Evolutionary conservation across 768 basidiomycete species (phyloP), one percentile per base, ranked within the genome.

Genomic region (Tricholoma bakamatsutake): DNA sequence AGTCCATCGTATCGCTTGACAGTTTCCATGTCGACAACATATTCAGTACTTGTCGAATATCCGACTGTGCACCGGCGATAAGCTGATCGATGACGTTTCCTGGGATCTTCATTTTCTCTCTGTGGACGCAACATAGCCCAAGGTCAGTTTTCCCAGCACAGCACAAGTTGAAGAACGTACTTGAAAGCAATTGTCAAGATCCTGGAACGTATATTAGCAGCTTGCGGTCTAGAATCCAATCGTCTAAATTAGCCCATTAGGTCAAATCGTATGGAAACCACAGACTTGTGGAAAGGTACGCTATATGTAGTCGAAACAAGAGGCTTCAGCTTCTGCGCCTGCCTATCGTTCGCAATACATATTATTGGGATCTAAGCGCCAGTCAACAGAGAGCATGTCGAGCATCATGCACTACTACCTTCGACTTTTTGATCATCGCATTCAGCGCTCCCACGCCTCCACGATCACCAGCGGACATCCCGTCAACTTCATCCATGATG

Each of bases 401-500:
- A 35, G 39, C 11, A 31, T 1, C n/a, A 4, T 34, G 42, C 18
- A 24, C 9, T 12, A 11, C 56, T 55, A 90, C 93, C 76, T 88
- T 92, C 18, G 89, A 88, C 76, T 96, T 98, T 74, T 88, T 93
- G 62, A 99, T 96, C 58, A 99, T 66, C 0, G 85, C 85, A 56
- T 93, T 93, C 61, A 99, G 67, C 5, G 97, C 97, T 21, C 93
- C 96, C 1, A 98, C 91, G 54, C 97, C 97, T 13, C 97, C 97
- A 45, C 97, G 80, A 70, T 99, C 97, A 15, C 97, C 97, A 3
- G 91, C 90, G 5, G 93, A 96, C 95, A 98, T 99, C 1, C 97
- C 97, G 61, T 99, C 97, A 2, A 98, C 96, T 68, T 99, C 97
- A 64, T 99, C 97, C 96, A 99, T 98, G 67, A 99, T 98, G 45